Base-by-base conservation (phyloP, 2,329 filamentous ascomycete genomes). In the Pleoardoris graminearum region DNA sequence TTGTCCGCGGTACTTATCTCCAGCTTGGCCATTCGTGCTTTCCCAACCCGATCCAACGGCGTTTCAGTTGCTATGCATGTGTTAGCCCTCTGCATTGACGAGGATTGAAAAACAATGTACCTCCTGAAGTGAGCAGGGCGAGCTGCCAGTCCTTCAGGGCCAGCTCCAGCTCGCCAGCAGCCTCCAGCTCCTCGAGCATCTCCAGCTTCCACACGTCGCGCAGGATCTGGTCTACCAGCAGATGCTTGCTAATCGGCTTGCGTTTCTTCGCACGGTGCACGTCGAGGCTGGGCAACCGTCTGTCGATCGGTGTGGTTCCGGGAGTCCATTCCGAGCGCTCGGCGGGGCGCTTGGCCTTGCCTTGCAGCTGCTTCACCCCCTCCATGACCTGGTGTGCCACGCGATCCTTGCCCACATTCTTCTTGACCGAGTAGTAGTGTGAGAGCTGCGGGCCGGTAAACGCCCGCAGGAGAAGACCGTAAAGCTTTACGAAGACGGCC, bases 131-230 rank as follows among this genome's bases (percentile, higher is more conserved):
- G n/a, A 74, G 61, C 1, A 74, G 54, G 4, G 53, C 42, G 25
- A 69, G 48, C 45, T 73, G 68, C 70, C 70, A 73, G 6, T 61
- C 62, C 52, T 68, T 63, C 32, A 74, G 42, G 2, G 50, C 50
- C n/a, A 74, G 46, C 50, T 74, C 72, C 12, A 74, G 48, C 53
- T 73, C 69, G 16, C 71, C 71, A 21, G 65, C 56, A 0, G 66
- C 60, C 49, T 73, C 70, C 17, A 70, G 63, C 53, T 74, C 71
- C 44, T 74, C 71, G 14, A 73, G 54, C 19, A 70, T 48, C 7
- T 65, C 56, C 6, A 72, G 51, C 14, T 68, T 60, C 71, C 71
- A 74, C 3, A 65, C 51, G 30, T 62, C 59, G 25, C 67, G 58
- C n/a, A 74, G 54, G 23, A 74, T 72, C 35, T 65, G 64, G 42